phyloP scores from a whole-genome alignment of 2,329 filamentous ascomycete genomes.

The Scedosporium apiospermum region DNA sequence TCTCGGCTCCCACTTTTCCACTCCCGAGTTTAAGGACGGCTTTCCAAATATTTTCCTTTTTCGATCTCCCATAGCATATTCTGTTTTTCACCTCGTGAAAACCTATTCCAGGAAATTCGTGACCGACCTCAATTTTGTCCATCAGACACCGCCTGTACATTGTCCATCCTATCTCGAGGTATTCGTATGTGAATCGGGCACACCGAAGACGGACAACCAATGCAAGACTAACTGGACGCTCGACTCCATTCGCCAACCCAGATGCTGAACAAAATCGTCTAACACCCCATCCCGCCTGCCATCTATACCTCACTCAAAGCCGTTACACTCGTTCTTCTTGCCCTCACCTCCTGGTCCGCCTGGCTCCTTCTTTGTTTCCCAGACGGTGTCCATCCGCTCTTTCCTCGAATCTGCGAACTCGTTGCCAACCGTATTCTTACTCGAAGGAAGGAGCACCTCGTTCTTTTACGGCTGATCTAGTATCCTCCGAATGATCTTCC shows the following conservation, averaged over 20 bases:
- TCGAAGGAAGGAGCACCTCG: not conserved
- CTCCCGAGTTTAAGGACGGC: not conserved
- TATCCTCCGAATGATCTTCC: not conserved
- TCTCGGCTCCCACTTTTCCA: not conserved
- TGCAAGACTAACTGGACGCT: no score
- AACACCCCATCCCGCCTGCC: not conserved
- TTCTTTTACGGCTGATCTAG: not conserved
- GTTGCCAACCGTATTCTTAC: not conserved
- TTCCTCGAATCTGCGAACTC: not conserved
- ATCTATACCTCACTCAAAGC: not conserved
- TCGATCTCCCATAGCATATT: no score
- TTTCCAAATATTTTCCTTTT: not conserved
- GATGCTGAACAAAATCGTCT: not conserved
- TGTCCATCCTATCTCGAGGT: no score
- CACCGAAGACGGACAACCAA: no score
- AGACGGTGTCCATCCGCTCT: not conserved
- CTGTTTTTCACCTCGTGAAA: no score
- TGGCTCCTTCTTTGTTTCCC: not conserved
- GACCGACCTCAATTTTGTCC: no score
- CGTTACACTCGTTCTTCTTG: not conserved
- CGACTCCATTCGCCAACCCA: not conserved
- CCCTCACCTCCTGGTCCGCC: not conserved
- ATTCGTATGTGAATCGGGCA: no score
- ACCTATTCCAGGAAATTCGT: no score
- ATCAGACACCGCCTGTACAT: no score